Percentiles rank a stretch among this genome's conserved stretches.
Evolutionary conservation across 441 rosid genomes (phyloP).

Genomic region (Corymbia citriodora): DNA sequence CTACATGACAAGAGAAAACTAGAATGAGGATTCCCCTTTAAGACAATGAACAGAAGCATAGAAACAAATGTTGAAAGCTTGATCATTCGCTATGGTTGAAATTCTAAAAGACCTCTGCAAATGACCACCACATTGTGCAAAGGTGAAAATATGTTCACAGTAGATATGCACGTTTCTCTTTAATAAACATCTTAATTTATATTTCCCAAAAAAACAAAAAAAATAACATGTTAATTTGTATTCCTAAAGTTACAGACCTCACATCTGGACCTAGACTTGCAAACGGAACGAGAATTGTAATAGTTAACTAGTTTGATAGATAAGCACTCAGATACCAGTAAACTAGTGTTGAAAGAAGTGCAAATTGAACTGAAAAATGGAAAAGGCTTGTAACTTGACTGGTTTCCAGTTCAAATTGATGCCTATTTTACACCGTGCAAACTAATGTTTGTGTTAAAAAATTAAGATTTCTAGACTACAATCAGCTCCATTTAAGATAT

Average conservation of each 20-base stretch:
- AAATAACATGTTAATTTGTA: not conserved
- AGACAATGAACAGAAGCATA: not conserved
- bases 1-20: constrained; percentile 24
- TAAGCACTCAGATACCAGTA: not conserved
- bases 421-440: not conserved
- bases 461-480: not conserved
- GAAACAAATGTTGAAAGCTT: not conserved
- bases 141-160: not conserved
- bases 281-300: not conserved
- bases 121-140: not conserved
- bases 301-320: not conserved
- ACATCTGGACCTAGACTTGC: not conserved
- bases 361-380: not conserved
- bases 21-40: not conserved
- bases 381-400: not conserved
- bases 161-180: not conserved
- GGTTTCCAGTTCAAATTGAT: not conserved
- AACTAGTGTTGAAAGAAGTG: not conserved
- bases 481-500: not conserved
- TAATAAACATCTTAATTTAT: not conserved
- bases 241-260: not conserved
- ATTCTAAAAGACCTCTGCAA: not conserved
- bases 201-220: not conserved
- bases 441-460: not conserved
- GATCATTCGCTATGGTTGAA: not conserved